These are phyloP conservation scores for Rhynchospora breviuscula DNA, from an alignment of 176 grass and related monocot genomes.

Conservation along the genomic window DNA sequence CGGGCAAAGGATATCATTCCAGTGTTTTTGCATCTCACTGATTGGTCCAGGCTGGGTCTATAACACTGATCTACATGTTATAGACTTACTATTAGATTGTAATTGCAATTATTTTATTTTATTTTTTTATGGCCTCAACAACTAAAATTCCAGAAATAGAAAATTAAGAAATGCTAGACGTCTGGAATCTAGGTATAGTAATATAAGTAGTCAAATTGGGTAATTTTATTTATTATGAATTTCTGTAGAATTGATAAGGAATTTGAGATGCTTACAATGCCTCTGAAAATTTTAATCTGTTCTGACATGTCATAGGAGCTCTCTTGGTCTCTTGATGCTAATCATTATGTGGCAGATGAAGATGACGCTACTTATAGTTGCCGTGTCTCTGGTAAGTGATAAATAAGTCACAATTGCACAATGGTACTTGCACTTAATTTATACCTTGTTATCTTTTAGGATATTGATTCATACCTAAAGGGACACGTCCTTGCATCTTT, in stretches of 20 bases:
- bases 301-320: conserved; percentile 47
- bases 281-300: not conserved
- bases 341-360: conserved; percentile 94
- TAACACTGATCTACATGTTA: not conserved
- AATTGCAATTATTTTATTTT: not conserved
- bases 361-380: conserved; percentile 91
- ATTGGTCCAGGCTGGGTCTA: not conserved
- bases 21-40: not conserved
- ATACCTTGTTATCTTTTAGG: not conserved
- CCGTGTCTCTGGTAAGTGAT: conserved; percentile 79
- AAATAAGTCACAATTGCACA: not conserved
- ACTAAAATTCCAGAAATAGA: not conserved
- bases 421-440: not conserved
- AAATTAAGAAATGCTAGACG: not conserved
- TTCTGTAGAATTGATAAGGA: conserved; percentile 16
- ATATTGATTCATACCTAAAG: conserved; percentile 1
- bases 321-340: conserved; percentile 82
- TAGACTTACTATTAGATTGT: not conserved
- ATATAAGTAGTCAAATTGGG: not conserved
- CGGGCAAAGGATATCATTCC: too few species aligned
- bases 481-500: not conserved
- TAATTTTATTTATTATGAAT: not conserved
- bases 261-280: conserved; percentile 6
- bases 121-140: not conserved
- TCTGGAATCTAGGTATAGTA: not conserved